These are phyloP conservation scores for Cladorrhinum samala DNA, from an alignment of 495 filamentous ascomycete species.

Conservation along the genomic window DNA sequence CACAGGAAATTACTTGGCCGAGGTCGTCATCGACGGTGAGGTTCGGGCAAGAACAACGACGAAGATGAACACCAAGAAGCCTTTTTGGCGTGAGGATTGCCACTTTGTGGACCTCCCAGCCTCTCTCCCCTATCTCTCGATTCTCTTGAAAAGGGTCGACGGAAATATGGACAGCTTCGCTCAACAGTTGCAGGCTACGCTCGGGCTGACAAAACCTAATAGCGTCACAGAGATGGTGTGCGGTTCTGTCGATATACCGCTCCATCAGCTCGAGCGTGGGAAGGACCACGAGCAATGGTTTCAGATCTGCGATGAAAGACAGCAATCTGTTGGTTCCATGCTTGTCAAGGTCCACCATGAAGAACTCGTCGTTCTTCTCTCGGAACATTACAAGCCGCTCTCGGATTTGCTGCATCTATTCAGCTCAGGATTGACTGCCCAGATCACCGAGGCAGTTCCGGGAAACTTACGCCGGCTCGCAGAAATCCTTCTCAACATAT, in stretches of 20 bases:
- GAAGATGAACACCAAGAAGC: conserved; percentile 72
- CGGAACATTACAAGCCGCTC: conserved; percentile 75
- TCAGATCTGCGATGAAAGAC: conserved; percentile 65
- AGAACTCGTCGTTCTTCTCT: conserved; percentile 82
- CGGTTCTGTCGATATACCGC: conserved; percentile 73
- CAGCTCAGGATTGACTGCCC: conserved; percentile 71
- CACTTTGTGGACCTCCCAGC: conserved; percentile 80
- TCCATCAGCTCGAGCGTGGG: conserved; percentile 75
- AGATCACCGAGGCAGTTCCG: conserved; percentile 75
- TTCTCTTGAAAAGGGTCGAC: conserved; percentile 72
- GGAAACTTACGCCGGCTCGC: conserved; percentile 71
- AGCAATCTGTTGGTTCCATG: conserved; percentile 75
- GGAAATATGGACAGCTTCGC: conserved; percentile 34
- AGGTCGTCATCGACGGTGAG: conserved; percentile 88
- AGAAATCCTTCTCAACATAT: conserved; percentile 87
- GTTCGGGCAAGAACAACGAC: conserved; percentile 78
- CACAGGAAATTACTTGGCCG: conserved; percentile 69
- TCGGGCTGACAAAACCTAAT: conserved; percentile 34
- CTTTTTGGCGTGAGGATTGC: conserved; percentile 93
- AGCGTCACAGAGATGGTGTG: conserved; percentile 41
- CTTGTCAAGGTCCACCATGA: conserved; percentile 78
- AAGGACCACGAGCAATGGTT: conserved; percentile 89
- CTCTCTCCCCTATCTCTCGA: conserved; percentile 68
- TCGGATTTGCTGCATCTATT: conserved; percentile 83
- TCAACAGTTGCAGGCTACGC: conserved; percentile 38